Evolutionary conservation across 2,329 filamentous ascomycete genomes (phyloP), one percentile per base, ranked within the genome.

Genomic region (Stagonosporopsis chrysanthemi): DNA sequence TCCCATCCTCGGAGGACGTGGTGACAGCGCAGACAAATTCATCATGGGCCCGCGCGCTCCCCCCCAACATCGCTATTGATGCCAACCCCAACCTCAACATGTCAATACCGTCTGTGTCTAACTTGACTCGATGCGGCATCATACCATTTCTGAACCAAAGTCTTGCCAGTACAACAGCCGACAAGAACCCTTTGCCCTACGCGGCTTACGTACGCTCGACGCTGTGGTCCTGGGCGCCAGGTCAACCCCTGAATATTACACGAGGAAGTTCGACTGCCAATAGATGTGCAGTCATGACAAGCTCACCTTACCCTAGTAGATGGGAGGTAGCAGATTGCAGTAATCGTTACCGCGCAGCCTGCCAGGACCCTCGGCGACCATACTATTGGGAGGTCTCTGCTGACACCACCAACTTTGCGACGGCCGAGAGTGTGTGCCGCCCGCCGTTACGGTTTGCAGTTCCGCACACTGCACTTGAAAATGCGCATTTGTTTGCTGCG

Each of bases 401-500:
- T 4, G 63, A 74, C 3, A 58, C 70, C 0, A 76, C 77, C 2
- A 67, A 77, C 7, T 87, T 83, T 65, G 73, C 73, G 38, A 78
- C 80, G 2, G 73, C 76, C 2, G 61, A 78, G 2, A 72, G 66
- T 2, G 68, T 76, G 5, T 90, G 88, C 69, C 80, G 80, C 0
- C 53, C 73, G 1, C 75, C 78, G 19, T 80, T 79, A n/a, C 70
- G 52, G 2, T 88, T 90, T 65, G 77, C 80, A 28, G 80, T 83
- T 1, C 87, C 88, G 0, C 81, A 85, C 35, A 88, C 86, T 0
- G 82, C 84, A 2, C 79, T 90, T 2, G 88, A 90, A 68, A 89
- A 89, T 61, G 77, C 77, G 2, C 86, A 88, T 66, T 77, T 90
- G 29, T 78, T 67, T 52, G 77, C 60, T 56, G 74, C 61, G 2